These are phyloP conservation scores for Rhynchosporium agropyri DNA, from an alignment of 2,329 filamentous ascomycete genomes.

Conservation along the genomic window DNA sequence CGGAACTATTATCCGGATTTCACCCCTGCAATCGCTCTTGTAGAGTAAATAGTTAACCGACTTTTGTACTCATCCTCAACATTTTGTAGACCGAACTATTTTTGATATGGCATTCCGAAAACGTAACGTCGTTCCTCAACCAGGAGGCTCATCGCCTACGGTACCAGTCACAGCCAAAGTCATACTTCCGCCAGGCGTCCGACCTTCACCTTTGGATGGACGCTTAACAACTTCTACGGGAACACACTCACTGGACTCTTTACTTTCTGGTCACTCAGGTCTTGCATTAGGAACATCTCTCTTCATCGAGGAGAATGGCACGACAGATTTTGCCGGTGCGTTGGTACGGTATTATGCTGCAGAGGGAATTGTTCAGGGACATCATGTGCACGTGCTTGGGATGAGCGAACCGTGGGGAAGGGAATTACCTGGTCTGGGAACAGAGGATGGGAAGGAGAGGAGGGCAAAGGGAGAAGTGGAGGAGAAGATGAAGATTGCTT, in stretches of 20 bases:
- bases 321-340: conserved; percentile 88
- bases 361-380: conserved; percentile 89
- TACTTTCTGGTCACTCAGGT: conserved; percentile 85
- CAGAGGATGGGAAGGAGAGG: conserved; percentile 47
- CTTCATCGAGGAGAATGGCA: conserved; percentile 84
- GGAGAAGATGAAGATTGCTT: conserved; percentile 98
- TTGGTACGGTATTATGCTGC: conserved; percentile 88
- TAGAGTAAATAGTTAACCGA: conserved; percentile 18
- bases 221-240: conserved; percentile 89
- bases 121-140: conserved; percentile 56
- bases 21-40: background rate
- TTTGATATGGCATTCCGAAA: conserved; percentile 66
- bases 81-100: background rate
- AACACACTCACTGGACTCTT: conserved; percentile 78
- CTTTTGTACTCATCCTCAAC: background rate
- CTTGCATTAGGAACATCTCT: conserved; percentile 80
- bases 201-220: conserved; percentile 87
- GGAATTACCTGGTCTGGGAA: conserved; percentile 75
- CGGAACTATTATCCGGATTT: background rate
- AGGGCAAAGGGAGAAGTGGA: conserved; percentile 47
- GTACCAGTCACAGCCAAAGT: conserved; percentile 29
- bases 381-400: conserved; percentile 84
- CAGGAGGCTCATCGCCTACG: background rate
- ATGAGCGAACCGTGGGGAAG: conserved; percentile 78
- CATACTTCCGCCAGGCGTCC: conserved; percentile 55